Evolutionary conservation across 208 protist genomes (phyloP).

Genomic region (Leptomonas pyrrhocoris): DNA sequence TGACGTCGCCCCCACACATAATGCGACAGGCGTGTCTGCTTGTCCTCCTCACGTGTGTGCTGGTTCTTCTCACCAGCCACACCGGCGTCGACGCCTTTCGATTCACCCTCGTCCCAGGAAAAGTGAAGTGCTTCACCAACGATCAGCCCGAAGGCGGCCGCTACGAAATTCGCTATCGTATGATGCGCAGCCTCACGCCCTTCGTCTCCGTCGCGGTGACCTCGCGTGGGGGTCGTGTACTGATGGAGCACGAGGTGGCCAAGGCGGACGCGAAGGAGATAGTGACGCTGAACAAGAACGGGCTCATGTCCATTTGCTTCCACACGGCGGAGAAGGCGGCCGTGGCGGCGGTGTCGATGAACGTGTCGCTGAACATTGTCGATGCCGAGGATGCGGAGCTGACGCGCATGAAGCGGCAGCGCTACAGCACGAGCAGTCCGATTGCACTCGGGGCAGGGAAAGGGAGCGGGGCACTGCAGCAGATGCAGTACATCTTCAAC

Average conservation of each 20-base stretch:
- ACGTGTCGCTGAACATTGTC: slow-evolving; percentile 63
- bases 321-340: slow-evolving; percentile 47
- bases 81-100: slow-evolving; percentile 44
- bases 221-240: slow-evolving; percentile 36
- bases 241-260: slow-evolving; percentile 69
- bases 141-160: slow-evolving; percentile 52
- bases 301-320: slow-evolving; percentile 73
- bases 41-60: slow-evolving; percentile 1
- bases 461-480: slow-evolving; percentile 57
- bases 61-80: slow-evolving; percentile 18
- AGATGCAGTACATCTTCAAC: slow-evolving; percentile 70
- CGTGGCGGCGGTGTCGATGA: slow-evolving; percentile 49
- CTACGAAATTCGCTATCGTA: slow-evolving; percentile 76
- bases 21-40: slow-evolving; percentile 7
- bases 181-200: slow-evolving; percentile 63
- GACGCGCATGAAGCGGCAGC: slow-evolving; percentile 65
- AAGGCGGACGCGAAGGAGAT: slow-evolving; percentile 54
- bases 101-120: slow-evolving; percentile 62
- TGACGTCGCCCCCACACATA: not conserved
- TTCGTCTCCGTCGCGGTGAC: slow-evolving; percentile 72
- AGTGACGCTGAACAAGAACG: slow-evolving; percentile 35
- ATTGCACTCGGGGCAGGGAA: slow-evolving; percentile 62
- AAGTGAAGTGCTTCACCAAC: slow-evolving; percentile 72
- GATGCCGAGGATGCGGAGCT: slow-evolving; percentile 79
- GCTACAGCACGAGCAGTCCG: slow-evolving; percentile 66